Conservation (phyloP, 108 stramenopile genomes). For the Nitzschia palea region DNA sequence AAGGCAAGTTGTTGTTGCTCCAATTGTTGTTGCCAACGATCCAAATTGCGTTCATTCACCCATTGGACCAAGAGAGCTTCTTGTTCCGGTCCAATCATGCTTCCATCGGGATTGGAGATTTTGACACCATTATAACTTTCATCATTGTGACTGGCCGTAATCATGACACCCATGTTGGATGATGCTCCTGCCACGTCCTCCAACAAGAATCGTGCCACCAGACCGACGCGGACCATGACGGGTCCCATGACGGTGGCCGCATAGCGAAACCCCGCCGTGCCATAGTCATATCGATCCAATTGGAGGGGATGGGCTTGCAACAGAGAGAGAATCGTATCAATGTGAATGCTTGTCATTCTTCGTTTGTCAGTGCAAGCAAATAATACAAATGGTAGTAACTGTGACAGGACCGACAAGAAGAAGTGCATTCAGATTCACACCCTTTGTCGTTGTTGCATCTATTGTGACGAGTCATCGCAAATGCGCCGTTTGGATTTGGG, state of each 20-base stretch:
- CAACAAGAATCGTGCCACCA: slow-evolving; percentile 44
- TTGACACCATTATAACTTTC: slow-evolving; percentile 97
- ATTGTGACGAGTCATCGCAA: too few relatives aligned
- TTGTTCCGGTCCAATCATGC: slow-evolving; percentile 83
- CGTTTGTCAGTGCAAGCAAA: too few relatives aligned
- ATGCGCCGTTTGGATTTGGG: too few relatives aligned
- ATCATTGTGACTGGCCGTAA: slow-evolving; percentile 94
- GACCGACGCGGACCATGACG: slow-evolving; percentile 71
- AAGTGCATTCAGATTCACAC: too few relatives aligned
- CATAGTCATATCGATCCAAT: slow-evolving; percentile 42
- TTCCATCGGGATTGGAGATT: slow-evolving; percentile 90
- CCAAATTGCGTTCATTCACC: slow-evolving; percentile 57
- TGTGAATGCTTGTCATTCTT: not conserved
- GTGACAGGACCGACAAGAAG: too few relatives aligned
- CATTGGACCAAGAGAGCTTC: slow-evolving; percentile 72
- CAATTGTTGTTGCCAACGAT: slow-evolving; percentile 9
- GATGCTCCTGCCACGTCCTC: not conserved
- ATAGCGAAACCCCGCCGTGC: slow-evolving; percentile 85
- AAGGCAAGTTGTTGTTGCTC: not conserved
- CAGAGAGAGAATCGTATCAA: not conserved
- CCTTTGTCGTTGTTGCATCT: too few relatives aligned
- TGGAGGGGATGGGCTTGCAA: slow-evolving; percentile 7
- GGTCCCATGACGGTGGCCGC: slow-evolving; percentile 52
- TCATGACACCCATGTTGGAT: slow-evolving; percentile 88
- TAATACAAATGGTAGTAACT: too few relatives aligned